Evolutionary conservation across 371 early-diverging fungal genomes (phyloP), one percentile per base, ranked within the genome.

Genomic region (Mucor ambiguus): DNA sequence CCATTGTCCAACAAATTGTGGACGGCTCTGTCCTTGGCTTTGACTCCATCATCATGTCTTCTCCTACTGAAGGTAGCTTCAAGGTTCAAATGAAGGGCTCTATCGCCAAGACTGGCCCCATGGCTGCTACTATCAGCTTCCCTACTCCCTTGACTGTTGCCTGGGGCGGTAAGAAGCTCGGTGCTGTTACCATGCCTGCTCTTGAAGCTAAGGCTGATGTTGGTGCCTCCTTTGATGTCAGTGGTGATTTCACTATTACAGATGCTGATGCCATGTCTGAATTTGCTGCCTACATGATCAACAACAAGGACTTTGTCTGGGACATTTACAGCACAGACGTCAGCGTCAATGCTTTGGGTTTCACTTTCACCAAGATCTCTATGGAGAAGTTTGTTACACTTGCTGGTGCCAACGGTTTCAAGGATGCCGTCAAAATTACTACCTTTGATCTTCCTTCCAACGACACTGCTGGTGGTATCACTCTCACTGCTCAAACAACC

Each of bases 41-140:
- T 66, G 71, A 71, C 37, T 75, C 81, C 18, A 70, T 82, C 37
- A 38, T 72, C 46, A 78, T 90, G 62, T 85, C 87, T 22, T 69
- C 80, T 26, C 79, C 85, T 28, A 78, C 83, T 8, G 80, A 85
- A 18, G 38, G 60, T 48, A 61, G 72, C 12, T 86, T 87, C 81
- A 81, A 79, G 61, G 81, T 88, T 49, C 75, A 75, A 44, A 85
- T 86, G 81, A 67, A 71, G 56, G 90, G 90, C 52, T 58, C 72
- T 16, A 85, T 88, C 77, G 63, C 77, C 33, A 74, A 86, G 56
- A 85, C 89, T 28, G 90, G 90, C 60, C 85, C 84, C 26, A 80
- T 90, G 78, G 81, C 76, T 66, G 89, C 89, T n/a, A 65, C 72
- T 0, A 88, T 90, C 58, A 52, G 74, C 4, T 88, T 88, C 75